Conservation (phyloP, 192 early-diverging fungal species). For the Entrophospora sp. region DNA sequence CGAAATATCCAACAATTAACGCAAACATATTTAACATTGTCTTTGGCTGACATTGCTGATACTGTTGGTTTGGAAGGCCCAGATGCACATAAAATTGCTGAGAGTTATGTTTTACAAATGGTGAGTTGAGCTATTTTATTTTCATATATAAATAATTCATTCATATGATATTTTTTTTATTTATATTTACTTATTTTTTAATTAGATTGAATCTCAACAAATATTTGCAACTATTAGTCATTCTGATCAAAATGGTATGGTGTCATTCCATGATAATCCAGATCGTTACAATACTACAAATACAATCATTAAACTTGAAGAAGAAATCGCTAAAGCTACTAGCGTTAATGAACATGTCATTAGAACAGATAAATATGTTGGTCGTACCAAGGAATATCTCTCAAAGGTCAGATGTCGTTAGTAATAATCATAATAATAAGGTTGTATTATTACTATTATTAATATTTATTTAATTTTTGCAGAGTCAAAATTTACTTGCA, state of each 20-base stretch:
- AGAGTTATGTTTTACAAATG: constrained; percentile 51
- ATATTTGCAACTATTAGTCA: constrained; percentile 43
- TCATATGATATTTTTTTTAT: not conserved
- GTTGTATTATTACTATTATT: not conserved
- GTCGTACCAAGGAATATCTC: constrained; percentile 19
- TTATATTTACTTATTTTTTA: not conserved
- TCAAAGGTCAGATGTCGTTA: not conserved
- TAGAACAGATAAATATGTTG: constrained; percentile 3
- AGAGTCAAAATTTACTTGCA: not conserved
- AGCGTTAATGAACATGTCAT: constrained; percentile 15
- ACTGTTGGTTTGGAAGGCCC: constrained; percentile 36
- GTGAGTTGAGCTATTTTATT: constrained; percentile 30
- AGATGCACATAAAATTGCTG: constrained; percentile 35
- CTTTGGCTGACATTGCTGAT: constrained; percentile 58
- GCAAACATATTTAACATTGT: constrained; percentile 69
- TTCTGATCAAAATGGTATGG: constrained; percentile 47
- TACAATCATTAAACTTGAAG: constrained; percentile 39
- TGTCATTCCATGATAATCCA: constrained; percentile 60
- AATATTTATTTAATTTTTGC: not conserved
- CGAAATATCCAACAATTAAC: constrained; percentile 64
- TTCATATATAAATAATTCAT: not conserved
- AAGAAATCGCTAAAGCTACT: constrained; percentile 31
- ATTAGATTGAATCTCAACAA: constrained; percentile 38
- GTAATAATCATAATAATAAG: not conserved
- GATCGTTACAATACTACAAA: constrained; percentile 32